Conservation (phyloP, 306 rosid species). For the Dalbergia cochinchinensis region DNA sequence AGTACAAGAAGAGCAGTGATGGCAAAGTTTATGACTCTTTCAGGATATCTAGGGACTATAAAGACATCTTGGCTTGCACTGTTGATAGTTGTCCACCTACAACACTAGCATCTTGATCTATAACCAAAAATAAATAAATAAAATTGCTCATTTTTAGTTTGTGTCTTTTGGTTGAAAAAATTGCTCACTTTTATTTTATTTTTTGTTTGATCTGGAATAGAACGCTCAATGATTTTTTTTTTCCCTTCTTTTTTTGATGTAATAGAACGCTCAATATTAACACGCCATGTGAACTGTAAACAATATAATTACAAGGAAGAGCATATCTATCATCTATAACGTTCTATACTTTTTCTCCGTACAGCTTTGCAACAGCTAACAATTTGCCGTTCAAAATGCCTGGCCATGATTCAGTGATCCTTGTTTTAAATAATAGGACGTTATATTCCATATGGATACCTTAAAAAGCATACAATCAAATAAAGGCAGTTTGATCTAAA, state of each 20-base stretch:
- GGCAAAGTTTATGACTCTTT: constrained; percentile 88
- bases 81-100: constrained; percentile 73
- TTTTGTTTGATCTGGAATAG: no score
- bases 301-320: neutral
- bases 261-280: neutral
- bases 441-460: no score
- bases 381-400: neutral
- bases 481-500: no score
- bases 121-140: neutral
- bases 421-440: no score
- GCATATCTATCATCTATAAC: neutral
- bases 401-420: no score
- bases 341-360: no score
- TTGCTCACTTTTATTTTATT: neutral
- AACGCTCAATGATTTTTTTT: no score
- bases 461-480: no score
- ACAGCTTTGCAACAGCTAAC: neutral
- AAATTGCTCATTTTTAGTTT: neutral
- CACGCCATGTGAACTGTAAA: neutral
- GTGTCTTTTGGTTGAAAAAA: constrained; percentile 27
- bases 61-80: constrained; percentile 84
- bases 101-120: constrained; percentile 71
- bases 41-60: constrained; percentile 76
- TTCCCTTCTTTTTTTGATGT: no score
- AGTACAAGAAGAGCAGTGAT: constrained; percentile 94